phyloP scores from a whole-genome alignment of 768 basidiomycete genomes.

The Cyclocybe cylindracea region DNA sequence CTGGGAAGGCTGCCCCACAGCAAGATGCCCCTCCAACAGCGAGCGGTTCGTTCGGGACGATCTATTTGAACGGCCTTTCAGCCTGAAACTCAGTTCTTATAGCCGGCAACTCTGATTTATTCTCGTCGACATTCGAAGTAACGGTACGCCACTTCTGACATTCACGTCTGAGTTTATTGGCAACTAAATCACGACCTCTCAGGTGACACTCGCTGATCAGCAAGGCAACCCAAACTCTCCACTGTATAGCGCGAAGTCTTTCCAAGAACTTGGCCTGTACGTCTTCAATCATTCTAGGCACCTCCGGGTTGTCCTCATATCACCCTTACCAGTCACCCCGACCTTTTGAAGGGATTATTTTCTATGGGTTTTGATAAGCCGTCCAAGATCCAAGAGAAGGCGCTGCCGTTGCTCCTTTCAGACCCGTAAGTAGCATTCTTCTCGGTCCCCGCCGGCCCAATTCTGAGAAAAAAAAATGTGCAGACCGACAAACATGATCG shows the following conservation, averaged over 20 bases:
- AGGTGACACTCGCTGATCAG: constrained; percentile 97
- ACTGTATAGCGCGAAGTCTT: constrained; percentile 88
- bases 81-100: background rate
- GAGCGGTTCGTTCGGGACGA: background rate
- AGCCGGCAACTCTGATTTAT: constrained; percentile 55
- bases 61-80: background rate
- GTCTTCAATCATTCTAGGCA: constrained; percentile 27
- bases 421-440: constrained; percentile 65
- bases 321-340: constrained; percentile 57
- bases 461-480: background rate
- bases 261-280: constrained; percentile 94
- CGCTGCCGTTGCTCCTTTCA: constrained; percentile 84
- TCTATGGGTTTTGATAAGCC: constrained; percentile 97
- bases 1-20: constrained; percentile 20
- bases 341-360: constrained; percentile 92
- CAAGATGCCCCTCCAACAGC: constrained; percentile 10
- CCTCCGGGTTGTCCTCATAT: background rate
- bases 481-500: constrained; percentile 98
- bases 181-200: constrained; percentile 8
- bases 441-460: background rate
- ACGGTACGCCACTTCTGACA: constrained; percentile 47
- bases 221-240: constrained; percentile 97
- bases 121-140: constrained; percentile 83
- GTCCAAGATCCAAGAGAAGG: constrained; percentile 98
- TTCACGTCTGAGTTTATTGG: constrained; percentile 2